Evolutionary conservation across 768 basidiomycete species (phyloP), one percentile per base, ranked within the genome.

Genomic region (Leucocoprinus birnbaumii): DNA sequence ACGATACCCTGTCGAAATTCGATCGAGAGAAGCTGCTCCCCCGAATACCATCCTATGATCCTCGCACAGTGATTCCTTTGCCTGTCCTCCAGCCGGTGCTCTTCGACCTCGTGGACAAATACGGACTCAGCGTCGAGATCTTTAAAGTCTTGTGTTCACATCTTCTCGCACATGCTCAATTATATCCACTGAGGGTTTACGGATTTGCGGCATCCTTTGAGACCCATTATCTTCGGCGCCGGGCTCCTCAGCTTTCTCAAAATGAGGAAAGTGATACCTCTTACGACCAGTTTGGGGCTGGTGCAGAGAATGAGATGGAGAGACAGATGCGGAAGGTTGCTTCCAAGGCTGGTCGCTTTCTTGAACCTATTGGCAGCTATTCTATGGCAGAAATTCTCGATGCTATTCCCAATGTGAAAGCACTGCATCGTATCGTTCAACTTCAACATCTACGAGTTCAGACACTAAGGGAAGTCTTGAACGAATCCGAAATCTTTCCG

Each of bases 401-500:
- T 56, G 65, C 69, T 51, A 77, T 89, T 27, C 82, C 85, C 26
- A 78, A 70, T n/a, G 78, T 80, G 24, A 64, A 76, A 40, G 83
- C 85, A 11, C 87, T 87, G 61, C 87, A 90, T 61, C 73, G 79
- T 57, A 70, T 90, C 24, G 73, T 83, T 43, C 76, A 73, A 25
- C 68, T 90, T 54, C 87, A 89, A 58, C 73, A 76, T 51, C 68
- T 76, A 55, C 80, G 87, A 48, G 74, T 82, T 31, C 74, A 77
- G 63, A 70, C 73, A 22, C 65, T 89, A 46, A 76, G 78, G 44
- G 72, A 75, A 24, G 68, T 83, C 5, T 63, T 88, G 16, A 63
- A 82, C 37, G 73, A 70, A 19, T 85, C 88, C 62, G 80, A 84
- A 31, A 73, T 89, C 43, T 90, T 89, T 62, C 87, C 87, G 18